These are phyloP conservation scores for Crithidia sp. DNA, from an alignment of 208 protist species.

Conservation along the genomic window DNA sequence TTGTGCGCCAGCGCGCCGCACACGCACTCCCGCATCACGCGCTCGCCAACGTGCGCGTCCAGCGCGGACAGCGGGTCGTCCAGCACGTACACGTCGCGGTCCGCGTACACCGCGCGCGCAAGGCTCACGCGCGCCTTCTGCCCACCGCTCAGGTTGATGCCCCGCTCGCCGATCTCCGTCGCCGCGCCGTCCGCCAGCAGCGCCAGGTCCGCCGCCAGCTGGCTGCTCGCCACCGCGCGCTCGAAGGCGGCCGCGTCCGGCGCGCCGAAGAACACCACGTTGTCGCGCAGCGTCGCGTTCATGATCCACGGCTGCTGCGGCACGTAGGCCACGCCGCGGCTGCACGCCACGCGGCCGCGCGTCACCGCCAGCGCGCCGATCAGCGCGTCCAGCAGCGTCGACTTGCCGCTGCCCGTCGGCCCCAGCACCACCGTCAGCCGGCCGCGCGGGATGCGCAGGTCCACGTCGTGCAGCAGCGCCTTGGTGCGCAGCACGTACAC, in stretches of 20 bases:
- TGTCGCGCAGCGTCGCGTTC: constrained; percentile 91
- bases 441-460: constrained; percentile 36
- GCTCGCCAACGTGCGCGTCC: constrained; percentile 81
- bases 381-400: constrained; percentile 47
- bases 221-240: constrained; percentile 52
- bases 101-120: constrained; percentile 78
- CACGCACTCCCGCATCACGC: constrained; percentile 54
- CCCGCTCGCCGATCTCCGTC: constrained; percentile 88
- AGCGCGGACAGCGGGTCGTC: constrained; percentile 70
- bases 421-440: background rate
- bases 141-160: constrained; percentile 1
- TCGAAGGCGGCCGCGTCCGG: constrained; percentile 56
- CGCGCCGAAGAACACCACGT: constrained; percentile 88
- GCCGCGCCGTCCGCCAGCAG: constrained; percentile 74
- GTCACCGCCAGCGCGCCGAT: constrained; percentile 45
- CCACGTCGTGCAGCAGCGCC: constrained; percentile 44
- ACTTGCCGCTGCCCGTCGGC: constrained; percentile 56
- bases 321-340: constrained; percentile 74
- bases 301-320: constrained; percentile 92
- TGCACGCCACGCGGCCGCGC: constrained; percentile 23
- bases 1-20: constrained; percentile 66
- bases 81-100: constrained; percentile 82
- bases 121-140: constrained; percentile 57
- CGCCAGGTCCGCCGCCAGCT: constrained; percentile 85
- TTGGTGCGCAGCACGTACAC: background rate